These are phyloP conservation scores for Henckelia pumila DNA, from an alignment of 257 asterid genomes.

Conservation along the genomic window DNA sequence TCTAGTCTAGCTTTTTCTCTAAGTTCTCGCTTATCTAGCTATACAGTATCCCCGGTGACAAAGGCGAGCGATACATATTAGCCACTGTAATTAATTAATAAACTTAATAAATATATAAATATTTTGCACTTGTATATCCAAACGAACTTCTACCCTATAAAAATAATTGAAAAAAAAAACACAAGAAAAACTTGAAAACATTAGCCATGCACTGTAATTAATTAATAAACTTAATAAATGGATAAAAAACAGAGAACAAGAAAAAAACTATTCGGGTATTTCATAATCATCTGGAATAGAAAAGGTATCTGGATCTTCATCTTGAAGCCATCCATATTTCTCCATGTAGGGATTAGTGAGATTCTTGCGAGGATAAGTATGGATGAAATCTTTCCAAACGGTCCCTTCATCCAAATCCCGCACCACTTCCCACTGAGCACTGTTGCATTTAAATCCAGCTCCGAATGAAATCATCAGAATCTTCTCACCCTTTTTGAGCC, in stretches of 20 bases:
- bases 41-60: no score
- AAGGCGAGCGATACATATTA: no score
- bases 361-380: conserved; percentile 45
- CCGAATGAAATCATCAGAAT: conserved; percentile 73
- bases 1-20: no score
- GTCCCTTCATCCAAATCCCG: conserved; percentile 51
- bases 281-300: conserved; percentile 41
- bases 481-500: conserved; percentile 60
- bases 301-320: conserved; percentile 34
- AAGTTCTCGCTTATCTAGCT: no score
- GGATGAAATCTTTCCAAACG: conserved; percentile 56
- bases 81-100: no score
- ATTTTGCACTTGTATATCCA: no score
- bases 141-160: no score
- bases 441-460: conserved; percentile 81
- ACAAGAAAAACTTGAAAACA: no score
- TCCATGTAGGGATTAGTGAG: conserved; percentile 58
- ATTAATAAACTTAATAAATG: no score
- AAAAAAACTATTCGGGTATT: conserved; percentile 31
- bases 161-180: no score
- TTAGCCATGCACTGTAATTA: background rate
- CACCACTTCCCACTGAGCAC: conserved; percentile 65
- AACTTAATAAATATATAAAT: no score
- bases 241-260: background rate
- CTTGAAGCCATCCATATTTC: conserved; percentile 56